Conservation (phyloP, 106 monocot genomes). For the Allium cepa region DNA sequence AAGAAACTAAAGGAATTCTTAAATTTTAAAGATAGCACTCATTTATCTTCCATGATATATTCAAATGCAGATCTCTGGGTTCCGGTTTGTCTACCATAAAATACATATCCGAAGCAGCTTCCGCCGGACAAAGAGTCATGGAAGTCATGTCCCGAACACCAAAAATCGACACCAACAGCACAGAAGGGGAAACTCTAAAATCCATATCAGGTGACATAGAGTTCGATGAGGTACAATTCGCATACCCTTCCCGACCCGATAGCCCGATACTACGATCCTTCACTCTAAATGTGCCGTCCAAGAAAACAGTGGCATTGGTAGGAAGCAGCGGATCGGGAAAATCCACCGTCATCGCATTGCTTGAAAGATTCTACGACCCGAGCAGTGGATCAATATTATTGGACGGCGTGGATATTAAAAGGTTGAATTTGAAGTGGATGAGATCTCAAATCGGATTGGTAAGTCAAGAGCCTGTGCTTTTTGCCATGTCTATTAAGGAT, state of each 20-base stretch:
- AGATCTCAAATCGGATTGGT: constrained; percentile 84
- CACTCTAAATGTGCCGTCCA: constrained; percentile 35
- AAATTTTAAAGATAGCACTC: too few relatives aligned
- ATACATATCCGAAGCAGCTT: constrained; percentile 65
- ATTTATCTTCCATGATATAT: too few relatives aligned
- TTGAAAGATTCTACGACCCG: constrained; percentile 58
- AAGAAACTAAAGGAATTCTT: too few relatives aligned
- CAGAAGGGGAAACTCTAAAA: constrained; percentile 28
- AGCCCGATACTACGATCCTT: constrained; percentile 21
- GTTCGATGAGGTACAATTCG: constrained; percentile 37
- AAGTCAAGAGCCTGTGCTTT: constrained; percentile 83
- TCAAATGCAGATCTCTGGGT: constrained; percentile 33
- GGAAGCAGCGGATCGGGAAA: constrained; percentile 60
- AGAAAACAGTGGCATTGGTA: constrained; percentile 49
- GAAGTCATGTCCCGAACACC: constrained; percentile 54
- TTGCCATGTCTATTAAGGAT: constrained; percentile 65
- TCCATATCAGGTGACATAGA: constrained; percentile 57
- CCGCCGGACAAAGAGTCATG: constrained; percentile 56
- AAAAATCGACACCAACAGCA: constrained; percentile 62
- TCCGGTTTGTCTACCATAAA: constrained; percentile 69
- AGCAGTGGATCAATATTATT: constrained; percentile 31
- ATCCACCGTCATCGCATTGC: constrained; percentile 41
- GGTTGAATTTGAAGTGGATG: constrained; percentile 66
- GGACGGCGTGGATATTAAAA: constrained; percentile 59
- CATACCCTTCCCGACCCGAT: constrained; percentile 48